Conservation (phyloP, 1,139 yeast species). For the Kazachstania sp. region DNA sequence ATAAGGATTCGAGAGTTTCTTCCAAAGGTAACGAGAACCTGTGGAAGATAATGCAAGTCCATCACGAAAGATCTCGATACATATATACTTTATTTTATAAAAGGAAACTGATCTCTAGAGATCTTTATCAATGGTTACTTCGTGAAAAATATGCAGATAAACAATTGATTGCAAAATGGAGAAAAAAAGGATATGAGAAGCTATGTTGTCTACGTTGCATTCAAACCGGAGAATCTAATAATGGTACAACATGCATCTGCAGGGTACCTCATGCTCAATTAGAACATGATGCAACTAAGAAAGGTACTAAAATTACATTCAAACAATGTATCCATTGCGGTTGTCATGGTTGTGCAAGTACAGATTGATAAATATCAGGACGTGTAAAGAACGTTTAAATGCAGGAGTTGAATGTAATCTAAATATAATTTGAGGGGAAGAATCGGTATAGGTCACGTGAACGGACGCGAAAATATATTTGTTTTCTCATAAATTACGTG, state of each 20-base stretch:
- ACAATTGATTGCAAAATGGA: conserved; percentile 81
- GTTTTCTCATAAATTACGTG: no score
- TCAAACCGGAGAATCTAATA: conserved; percentile 52
- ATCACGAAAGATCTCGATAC: conserved; percentile 71
- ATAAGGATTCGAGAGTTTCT: conserved; percentile 20
- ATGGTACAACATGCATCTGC: conserved; percentile 69
- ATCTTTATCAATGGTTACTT: conserved; percentile 71
- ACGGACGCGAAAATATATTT: no score
- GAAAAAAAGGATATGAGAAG: conserved; percentile 80
- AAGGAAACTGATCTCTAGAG: conserved; percentile 54
- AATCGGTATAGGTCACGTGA: no score
- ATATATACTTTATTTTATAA: conserved; percentile 67
- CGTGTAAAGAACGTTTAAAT: neutral
- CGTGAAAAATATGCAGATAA: conserved; percentile 61
- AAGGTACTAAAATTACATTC: conserved; percentile 25
- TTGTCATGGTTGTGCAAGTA: conserved; percentile 78
- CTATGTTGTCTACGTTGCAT: conserved; percentile 81
- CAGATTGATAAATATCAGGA: conserved; percentile 39
- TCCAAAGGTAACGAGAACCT: conserved; percentile 41
- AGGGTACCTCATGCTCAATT: conserved; percentile 64
- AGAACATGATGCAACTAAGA: conserved; percentile 31
- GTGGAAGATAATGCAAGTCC: conserved; percentile 66
- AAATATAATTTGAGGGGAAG: no score
- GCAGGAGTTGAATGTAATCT: no score
- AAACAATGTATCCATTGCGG: conserved; percentile 81